phyloP scores from a whole-genome alignment of 345 rosid species.

The Eucalyptus curtisii region DNA sequence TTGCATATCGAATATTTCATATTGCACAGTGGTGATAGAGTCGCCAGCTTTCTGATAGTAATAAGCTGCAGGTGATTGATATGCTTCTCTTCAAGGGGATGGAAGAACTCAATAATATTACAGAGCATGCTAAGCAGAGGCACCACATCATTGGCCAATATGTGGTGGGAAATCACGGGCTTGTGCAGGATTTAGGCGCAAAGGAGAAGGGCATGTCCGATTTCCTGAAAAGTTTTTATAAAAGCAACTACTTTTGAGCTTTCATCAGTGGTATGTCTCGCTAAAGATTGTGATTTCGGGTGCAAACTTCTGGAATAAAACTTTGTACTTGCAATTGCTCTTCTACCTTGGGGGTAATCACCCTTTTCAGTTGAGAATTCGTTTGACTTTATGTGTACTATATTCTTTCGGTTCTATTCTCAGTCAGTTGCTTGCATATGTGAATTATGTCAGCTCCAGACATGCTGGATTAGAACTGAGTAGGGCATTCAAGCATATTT shows the following conservation, averaged over 20 bases:
- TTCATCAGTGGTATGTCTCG: neutral
- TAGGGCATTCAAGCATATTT: neutral
- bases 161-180: conserved; percentile 57
- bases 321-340: neutral
- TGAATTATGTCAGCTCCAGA: neutral
- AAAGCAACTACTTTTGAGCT: conserved; percentile 68
- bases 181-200: conserved; percentile 49
- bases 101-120: conserved; percentile 80
- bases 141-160: conserved; percentile 94
- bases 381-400: neutral
- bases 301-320: conserved; percentile 9
- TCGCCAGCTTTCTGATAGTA: neutral
- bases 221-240: conserved; percentile 84
- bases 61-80: conserved; percentile 67
- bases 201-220: conserved; percentile 66
- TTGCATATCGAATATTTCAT: neutral
- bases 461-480: neutral
- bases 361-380: neutral
- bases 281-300: neutral
- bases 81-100: conserved; percentile 84
- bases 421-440: neutral
- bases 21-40: neutral
- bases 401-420: neutral
- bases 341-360: neutral
- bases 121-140: conserved; percentile 96